A percentile compares a stretch with the other conserved stretches of the same genome.
These are phyloP conservation scores for Coemansia sp. DNA, from an alignment of 192 early-diverging fungal genomes.

Conservation along the genomic window DNA sequence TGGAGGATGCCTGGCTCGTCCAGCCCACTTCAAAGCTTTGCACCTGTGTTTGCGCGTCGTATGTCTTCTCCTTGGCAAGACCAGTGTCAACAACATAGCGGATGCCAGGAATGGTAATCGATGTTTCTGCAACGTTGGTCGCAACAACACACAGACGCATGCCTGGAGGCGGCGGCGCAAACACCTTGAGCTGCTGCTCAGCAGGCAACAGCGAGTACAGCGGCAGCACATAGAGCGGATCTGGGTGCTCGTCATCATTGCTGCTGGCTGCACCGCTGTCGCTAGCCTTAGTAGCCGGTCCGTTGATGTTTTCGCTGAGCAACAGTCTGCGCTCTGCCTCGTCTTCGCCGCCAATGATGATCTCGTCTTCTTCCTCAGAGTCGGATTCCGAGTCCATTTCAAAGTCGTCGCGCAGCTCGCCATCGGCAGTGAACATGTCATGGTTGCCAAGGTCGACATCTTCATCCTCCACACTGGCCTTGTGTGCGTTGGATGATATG, in stretches of 20 bases:
- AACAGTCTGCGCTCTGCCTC: constrained; percentile 59
- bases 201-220: constrained; percentile 96
- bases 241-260: constrained; percentile 39
- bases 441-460: constrained; percentile 55
- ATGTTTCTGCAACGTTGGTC: constrained; percentile 99
- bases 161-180: constrained; percentile 84
- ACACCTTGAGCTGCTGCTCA: constrained; percentile 87
- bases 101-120: constrained; percentile 93
- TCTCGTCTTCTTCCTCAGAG: constrained; percentile 60
- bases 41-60: constrained; percentile 82
- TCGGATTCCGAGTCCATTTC: constrained; percentile 56
- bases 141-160: constrained; percentile 91
- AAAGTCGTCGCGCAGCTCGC: constrained; percentile 57
- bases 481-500: constrained; percentile 40
- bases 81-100: constrained; percentile 95
- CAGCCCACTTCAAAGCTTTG: constrained; percentile 89
- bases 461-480: constrained; percentile 55
- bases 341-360: constrained; percentile 59
- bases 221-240: constrained; percentile 90
- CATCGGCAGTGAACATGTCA: constrained; percentile 26
- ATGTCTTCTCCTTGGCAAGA: constrained; percentile 87
- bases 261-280: no score
- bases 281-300: constrained; percentile 9
- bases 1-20: constrained; percentile 92
- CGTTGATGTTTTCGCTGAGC: constrained; percentile 50